These are phyloP conservation scores for Prunus yedoensis DNA, from an alignment of 331 rosid species.

Conservation along the genomic window DNA sequence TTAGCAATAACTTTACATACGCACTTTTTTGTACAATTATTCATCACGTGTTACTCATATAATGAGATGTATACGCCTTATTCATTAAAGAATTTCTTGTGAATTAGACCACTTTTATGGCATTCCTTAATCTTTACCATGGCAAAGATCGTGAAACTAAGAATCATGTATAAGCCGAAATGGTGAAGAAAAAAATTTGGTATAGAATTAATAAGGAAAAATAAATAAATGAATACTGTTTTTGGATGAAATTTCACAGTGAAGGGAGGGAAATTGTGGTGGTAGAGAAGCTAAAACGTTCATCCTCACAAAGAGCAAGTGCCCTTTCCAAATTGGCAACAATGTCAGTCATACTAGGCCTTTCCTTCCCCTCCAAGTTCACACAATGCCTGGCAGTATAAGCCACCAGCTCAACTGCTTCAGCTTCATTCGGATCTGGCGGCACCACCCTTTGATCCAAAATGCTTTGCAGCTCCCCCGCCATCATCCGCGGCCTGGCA, in stretches of 20 bases:
- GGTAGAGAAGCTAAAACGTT: slow-evolving; percentile 30
- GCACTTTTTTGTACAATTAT: neutral
- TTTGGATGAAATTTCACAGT: neutral
- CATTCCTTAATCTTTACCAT: neutral
- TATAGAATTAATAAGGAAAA: neutral
- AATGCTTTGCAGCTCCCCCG: slow-evolving; percentile 46
- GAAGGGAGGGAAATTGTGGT: slow-evolving; percentile 11
- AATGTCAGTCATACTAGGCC: slow-evolving; percentile 62
- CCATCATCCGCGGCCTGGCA: slow-evolving; percentile 34
- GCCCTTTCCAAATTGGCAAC: slow-evolving; percentile 76
- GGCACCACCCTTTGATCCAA: slow-evolving; percentile 59
- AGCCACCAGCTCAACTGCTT: slow-evolving; percentile 60
- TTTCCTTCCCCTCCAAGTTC: slow-evolving; percentile 59
- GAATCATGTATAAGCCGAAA: neutral
- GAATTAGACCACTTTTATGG: neutral
- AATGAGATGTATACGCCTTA: neutral
- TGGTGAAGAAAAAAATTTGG: neutral
- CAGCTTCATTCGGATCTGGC: slow-evolving; percentile 47
- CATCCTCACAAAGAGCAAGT: slow-evolving; percentile 41
- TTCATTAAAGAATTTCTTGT: too few species aligned
- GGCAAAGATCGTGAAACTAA: neutral
- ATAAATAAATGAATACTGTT: neutral
- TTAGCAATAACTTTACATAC: neutral
- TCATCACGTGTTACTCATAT: neutral
- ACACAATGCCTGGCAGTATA: slow-evolving; percentile 69